Conservation (phyloP, 164 flowering plant species). For the Amborella trichopoda region DNA sequence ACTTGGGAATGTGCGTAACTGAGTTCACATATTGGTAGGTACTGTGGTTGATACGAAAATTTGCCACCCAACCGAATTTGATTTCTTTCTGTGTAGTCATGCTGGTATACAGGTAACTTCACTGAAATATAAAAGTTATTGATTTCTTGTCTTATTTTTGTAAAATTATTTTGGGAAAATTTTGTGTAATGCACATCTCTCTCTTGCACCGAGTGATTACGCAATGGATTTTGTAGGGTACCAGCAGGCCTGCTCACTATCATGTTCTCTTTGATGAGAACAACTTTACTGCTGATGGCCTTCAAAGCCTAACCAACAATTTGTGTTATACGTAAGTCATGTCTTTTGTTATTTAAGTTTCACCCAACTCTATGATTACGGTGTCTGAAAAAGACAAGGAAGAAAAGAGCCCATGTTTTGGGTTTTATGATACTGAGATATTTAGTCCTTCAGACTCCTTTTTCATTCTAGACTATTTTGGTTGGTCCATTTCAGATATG, state of each 20-base stretch:
- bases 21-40: conserved; percentile 34
- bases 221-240: conserved; percentile 29
- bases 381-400: not conserved
- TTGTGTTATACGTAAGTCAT: conserved; percentile 55
- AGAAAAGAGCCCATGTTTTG: not conserved
- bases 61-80: conserved; percentile 91
- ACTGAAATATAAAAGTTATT: too few species aligned
- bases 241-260: conserved; percentile 73
- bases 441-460: not conserved
- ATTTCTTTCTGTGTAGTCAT: conserved; percentile 92
- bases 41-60: conserved; percentile 85
- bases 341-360: not conserved
- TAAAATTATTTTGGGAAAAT: conserved; percentile 1
- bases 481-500: not conserved
- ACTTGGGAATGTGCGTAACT: too few species aligned
- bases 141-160: too few species aligned
- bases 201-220: not conserved
- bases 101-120: conserved; percentile 86
- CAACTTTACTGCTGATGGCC: conserved; percentile 55
- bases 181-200: not conserved
- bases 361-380: not conserved
- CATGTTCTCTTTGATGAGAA: conserved; percentile 79
- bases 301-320: conserved; percentile 63
- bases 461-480: not conserved
- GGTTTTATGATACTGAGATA: not conserved